Base-by-base conservation (phyloP, 176 grass and related monocot genomes). In the Aegilops longissima region DNA sequence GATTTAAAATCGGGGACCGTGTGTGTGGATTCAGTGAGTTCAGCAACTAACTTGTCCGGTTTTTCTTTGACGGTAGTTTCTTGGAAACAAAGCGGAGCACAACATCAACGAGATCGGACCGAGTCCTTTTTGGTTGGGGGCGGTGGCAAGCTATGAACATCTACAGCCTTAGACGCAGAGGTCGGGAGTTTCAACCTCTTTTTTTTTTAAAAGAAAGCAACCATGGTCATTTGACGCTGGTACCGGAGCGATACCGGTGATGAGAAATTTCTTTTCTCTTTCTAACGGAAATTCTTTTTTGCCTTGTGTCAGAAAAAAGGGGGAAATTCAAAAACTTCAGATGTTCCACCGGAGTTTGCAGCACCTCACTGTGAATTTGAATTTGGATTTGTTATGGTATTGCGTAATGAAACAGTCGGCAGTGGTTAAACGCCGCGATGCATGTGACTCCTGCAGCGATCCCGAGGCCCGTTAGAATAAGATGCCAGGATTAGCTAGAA, bases 401-500 rank as follows among this genome's bases (percentile, higher is more conserved):
- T 74, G 61, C 29, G 75, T 44, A 51, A 47, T 51, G 24, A 63
- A 76, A 40, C 24, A 66, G 81, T 69, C 78, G 80, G 49, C 59
- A 61, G 59, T 69, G 79, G 67, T 80, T 84, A 68, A 49, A 75
- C 47, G 34, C 39, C 25, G 10, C 21, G 85, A 17, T 76, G 89
- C 89, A 91, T 87, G 85, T 86, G 76, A 80, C 17, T 7, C 5
- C 42, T n/a, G 89, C 85, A 76, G 69, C 76, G 49, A 84, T 88
- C 85, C 81, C 89, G 81, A 91, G 68, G 89, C 75, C 11, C 42
- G 66, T 29, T 91, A 87, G 61, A 87, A 91, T 75, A 87, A 68
- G 35, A 67, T 34, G 24, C 7, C 1, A 70, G 21, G 68, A 75
- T 85, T 75, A 84, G 31, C 59, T 80, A 76, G 66, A 90, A 90